These are phyloP conservation scores for Ganoderma sp. DNA, from an alignment of 1,284 basidiomycete genomes.

Conservation along the genomic window DNA sequence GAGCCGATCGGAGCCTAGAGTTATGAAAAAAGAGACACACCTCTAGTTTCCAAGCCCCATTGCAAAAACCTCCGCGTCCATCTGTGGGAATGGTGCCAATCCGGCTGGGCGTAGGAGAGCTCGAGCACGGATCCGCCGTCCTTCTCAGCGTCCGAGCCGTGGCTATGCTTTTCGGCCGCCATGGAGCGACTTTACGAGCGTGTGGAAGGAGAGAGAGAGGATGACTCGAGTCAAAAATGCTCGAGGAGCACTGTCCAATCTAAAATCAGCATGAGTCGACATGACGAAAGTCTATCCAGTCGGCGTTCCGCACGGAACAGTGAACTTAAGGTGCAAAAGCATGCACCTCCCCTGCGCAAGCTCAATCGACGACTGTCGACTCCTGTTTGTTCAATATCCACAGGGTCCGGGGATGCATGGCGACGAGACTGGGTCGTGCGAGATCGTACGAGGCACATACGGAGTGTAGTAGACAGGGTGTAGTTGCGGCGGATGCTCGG, in stretches of 20 bases:
- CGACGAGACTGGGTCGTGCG: background rate
- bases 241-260: background rate
- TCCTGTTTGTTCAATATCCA: background rate
- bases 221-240: background rate
- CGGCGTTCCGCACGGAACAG: background rate
- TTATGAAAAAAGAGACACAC: constrained; percentile 20
- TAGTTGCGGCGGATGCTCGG: no score
- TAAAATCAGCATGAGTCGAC: background rate
- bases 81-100: constrained; percentile 30
- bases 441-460: background rate
- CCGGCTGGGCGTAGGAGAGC: constrained; percentile 23
- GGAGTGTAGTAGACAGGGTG: no score
- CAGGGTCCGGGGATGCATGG: background rate
- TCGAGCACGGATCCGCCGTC: constrained; percentile 27
- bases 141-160: constrained; percentile 25
- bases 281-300: background rate
- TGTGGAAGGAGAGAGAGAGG: background rate
- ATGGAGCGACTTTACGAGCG: background rate
- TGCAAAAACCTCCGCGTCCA: constrained; percentile 35
- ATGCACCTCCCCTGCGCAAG: background rate
- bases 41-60: constrained; percentile 39
- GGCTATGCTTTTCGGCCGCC: background rate
- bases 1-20: background rate
- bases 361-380: background rate
- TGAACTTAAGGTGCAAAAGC: background rate